Conservation (phyloP, 2,329 filamentous ascomycete species). For the Corynespora cassiicola region DNA sequence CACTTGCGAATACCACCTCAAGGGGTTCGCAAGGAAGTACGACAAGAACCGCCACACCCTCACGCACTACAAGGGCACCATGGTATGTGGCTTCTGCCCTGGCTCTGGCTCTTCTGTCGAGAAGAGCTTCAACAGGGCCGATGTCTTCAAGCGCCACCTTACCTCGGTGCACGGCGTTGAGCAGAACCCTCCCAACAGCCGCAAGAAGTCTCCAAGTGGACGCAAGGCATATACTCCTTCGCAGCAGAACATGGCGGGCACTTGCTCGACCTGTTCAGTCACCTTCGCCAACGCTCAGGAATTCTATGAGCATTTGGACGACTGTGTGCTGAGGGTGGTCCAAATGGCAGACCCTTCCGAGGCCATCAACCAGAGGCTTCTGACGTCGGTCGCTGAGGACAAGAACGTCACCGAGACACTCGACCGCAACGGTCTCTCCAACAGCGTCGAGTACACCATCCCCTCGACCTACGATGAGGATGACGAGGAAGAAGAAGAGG, state of each 20-base stretch:
- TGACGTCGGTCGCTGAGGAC: conserved; percentile 49
- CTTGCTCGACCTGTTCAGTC: conserved; percentile 88
- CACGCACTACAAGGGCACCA: conserved; percentile 96
- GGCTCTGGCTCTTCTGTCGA: conserved; percentile 86
- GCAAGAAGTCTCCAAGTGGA: conserved; percentile 68
- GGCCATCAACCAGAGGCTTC: conserved; percentile 50
- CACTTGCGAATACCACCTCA: conserved; percentile 89
- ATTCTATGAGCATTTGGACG: conserved; percentile 93
- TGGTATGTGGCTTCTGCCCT: conserved; percentile 95
- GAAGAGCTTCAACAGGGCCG: conserved; percentile 94
- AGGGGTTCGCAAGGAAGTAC: conserved; percentile 94
- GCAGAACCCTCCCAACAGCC: conserved; percentile 89
- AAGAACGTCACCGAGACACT: conserved; percentile 47
- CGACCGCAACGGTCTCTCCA: conserved; percentile 46
- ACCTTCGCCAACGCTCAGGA: conserved; percentile 89
- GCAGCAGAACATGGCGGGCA: conserved; percentile 75
- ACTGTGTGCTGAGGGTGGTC: conserved; percentile 70
- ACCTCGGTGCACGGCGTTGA: conserved; percentile 91
- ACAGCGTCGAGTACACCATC: conserved; percentile 53
- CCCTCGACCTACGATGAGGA: conserved; percentile 60
- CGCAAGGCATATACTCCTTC: conserved; percentile 76
- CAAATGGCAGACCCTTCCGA: conserved; percentile 51
- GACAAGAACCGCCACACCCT: conserved; percentile 95
- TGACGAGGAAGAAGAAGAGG: conserved; percentile 67
- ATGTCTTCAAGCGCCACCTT: conserved; percentile 94